These are phyloP conservation scores for Amanita brunnescens DNA, from an alignment of 768 basidiomycete genomes.

Conservation along the genomic window DNA sequence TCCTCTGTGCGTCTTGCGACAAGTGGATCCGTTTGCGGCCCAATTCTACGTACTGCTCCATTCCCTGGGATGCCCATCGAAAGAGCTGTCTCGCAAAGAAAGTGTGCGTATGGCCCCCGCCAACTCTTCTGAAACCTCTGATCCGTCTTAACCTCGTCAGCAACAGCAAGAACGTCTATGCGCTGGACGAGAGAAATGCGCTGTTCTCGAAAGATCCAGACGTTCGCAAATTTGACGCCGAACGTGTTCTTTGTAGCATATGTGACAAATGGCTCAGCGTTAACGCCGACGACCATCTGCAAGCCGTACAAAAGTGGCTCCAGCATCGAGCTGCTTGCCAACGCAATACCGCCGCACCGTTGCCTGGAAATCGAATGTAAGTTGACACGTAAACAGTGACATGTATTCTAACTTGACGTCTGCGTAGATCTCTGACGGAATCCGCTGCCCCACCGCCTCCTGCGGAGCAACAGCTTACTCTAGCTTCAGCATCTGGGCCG, in stretches of 20 bases:
- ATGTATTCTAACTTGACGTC: neutral
- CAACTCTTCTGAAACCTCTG: neutral
- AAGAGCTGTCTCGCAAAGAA: slow-evolving; percentile 79
- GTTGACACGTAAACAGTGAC: neutral
- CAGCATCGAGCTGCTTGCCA: slow-evolving; percentile 52
- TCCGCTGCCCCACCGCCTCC: slow-evolving; percentile 4
- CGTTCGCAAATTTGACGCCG: slow-evolving; percentile 68
- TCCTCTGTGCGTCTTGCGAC: slow-evolving; percentile 71
- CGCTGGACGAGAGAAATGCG: slow-evolving; percentile 51
- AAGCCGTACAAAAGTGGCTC: slow-evolving; percentile 58
- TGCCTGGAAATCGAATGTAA: slow-evolving; percentile 7
- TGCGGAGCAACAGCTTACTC: slow-evolving; percentile 8
- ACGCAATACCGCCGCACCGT: slow-evolving; percentile 15
- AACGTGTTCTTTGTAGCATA: slow-evolving; percentile 58
- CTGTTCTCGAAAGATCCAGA: slow-evolving; percentile 57
- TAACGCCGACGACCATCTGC: slow-evolving; percentile 48
- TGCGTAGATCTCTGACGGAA: neutral
- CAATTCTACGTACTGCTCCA: slow-evolving; percentile 83
- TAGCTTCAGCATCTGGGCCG: slow-evolving; percentile 6
- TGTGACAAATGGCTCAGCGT: slow-evolving; percentile 65
- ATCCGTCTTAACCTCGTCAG: slow-evolving; percentile 3
- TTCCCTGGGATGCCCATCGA: slow-evolving; percentile 81
- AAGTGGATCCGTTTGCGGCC: slow-evolving; percentile 83
- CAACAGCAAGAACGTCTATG: slow-evolving; percentile 15
- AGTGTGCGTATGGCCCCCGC: slow-evolving; percentile 34